These are phyloP conservation scores for Neurospora tetrasperma DNA, from an alignment of 495 filamentous ascomycete species.

Conservation along the genomic window DNA sequence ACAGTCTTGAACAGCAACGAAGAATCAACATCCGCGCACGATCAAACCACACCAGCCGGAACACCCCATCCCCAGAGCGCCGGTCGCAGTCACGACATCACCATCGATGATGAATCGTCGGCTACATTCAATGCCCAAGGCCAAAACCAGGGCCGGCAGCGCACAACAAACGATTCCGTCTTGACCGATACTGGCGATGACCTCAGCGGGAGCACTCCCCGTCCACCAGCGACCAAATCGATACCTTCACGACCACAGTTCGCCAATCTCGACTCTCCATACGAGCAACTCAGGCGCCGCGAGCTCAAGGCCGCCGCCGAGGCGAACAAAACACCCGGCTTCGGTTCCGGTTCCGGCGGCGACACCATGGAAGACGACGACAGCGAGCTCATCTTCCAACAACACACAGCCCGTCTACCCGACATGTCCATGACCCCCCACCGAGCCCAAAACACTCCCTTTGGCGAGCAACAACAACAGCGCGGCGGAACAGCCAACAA, in stretches of 20 bases:
- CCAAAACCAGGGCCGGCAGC: slow-evolving; percentile 18
- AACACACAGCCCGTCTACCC: slow-evolving; percentile 38
- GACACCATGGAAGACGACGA: slow-evolving; percentile 24
- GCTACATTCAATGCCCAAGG: slow-evolving; percentile 21
- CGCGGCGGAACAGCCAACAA: slow-evolving; percentile 22
- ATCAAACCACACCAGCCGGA: slow-evolving; percentile 34
- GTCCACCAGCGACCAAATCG: slow-evolving; percentile 35
- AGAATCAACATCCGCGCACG: slow-evolving; percentile 22
- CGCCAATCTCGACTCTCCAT: slow-evolving; percentile 56
- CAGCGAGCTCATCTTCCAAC: slow-evolving; percentile 31
- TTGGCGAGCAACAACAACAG: background rate
- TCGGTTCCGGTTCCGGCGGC: background rate
- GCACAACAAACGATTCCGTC: slow-evolving; percentile 39
- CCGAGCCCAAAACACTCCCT: slow-evolving; percentile 23
- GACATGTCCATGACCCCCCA: slow-evolving; percentile 46
- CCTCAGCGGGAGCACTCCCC: slow-evolving; percentile 45
- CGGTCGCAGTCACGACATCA: slow-evolving; percentile 25
- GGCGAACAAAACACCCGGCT: background rate
- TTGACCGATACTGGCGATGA: slow-evolving; percentile 40
- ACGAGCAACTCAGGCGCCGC: slow-evolving; percentile 53
- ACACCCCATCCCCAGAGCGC: slow-evolving; percentile 27
- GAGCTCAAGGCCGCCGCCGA: slow-evolving; percentile 20
- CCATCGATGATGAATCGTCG: slow-evolving; percentile 27
- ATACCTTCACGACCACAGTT: slow-evolving; percentile 33
- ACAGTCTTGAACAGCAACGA: slow-evolving; percentile 30